Base-by-base conservation (phyloP, 306 rosid genomes). In the Ziziphus jujuba region DNA sequence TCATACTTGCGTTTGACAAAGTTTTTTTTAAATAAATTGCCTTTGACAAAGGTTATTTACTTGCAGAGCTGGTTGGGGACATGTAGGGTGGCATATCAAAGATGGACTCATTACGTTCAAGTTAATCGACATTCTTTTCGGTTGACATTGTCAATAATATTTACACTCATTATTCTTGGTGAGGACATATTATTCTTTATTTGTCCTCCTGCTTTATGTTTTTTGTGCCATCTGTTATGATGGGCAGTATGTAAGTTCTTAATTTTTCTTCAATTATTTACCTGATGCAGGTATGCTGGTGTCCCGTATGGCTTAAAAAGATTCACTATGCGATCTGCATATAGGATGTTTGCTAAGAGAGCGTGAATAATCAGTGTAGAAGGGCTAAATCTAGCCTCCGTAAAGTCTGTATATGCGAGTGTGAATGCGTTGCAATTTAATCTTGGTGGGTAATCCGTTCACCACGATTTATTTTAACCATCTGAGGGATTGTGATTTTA, bases 51-150 rank as follows among this genome's bases (percentile, higher is more conserved):
- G 34, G 24, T 72, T 2, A 38, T 44, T 45, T 57, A 25, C 68
- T 63, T 78, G 45, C 70, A 65, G 66, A 40, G 45, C 75, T 67
- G 75, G 75, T 31, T 73, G 5, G 79, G 70, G 40, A 69, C 60
- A 40, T 69, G 58, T 69, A 9, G 66, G 61, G 76, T 56, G 20
- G 63, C 73, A 69, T 74, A 52, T 65, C 76, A 65, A 74, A 58
- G 68, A 51, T 74, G 65, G 40, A 67, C 65, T 19, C 17, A 48
- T 48, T 47, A 24, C 54, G 49, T 63, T 45, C 72, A 47, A 36
- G 49, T 69, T 19, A 68, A 59, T 59, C 34, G 51, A 24, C 72
- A 47, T 43, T 55, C 60, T 53, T 33, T 74, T 59, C 59, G 15
- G 34, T 28, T 73, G 72, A 63, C 65, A 35, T 64, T 71, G 38